Evolutionary conservation across 345 rosid species (phyloP).

Genomic region (Aethionema arabicum): DNA sequence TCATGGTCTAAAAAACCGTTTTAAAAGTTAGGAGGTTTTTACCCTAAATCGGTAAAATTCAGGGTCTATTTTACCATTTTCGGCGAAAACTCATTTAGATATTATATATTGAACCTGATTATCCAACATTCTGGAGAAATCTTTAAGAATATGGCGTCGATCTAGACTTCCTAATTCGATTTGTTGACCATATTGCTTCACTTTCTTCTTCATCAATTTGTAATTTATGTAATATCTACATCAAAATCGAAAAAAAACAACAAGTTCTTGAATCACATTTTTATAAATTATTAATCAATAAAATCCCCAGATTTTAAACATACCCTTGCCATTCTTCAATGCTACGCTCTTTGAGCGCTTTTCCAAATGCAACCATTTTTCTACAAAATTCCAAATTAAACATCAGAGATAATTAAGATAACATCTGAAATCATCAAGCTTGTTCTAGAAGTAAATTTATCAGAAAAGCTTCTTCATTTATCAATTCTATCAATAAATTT

Average conservation of each 20-base stretch:
- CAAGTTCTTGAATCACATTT: slow-evolving; percentile 2
- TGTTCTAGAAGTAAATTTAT: not conserved
- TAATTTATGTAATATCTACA: slow-evolving; percentile 85
- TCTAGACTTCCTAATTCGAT: slow-evolving; percentile 71
- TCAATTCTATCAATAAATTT: not conserved
- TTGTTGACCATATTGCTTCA: slow-evolving; percentile 70
- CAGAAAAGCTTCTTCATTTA: not conserved
- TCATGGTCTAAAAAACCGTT: no score
- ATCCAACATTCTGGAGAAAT: slow-evolving; percentile 95
- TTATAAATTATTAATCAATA: not conserved
- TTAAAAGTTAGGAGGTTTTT: no score
- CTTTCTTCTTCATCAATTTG: slow-evolving; percentile 92
- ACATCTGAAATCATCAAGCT: not conserved
- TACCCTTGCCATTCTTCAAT: slow-evolving; percentile 87
- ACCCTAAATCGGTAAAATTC: no score
- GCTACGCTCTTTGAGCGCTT: slow-evolving; percentile 33
- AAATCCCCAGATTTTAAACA: slow-evolving; percentile 26
- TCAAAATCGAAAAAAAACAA: not conserved
- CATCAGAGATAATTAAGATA: slow-evolving; percentile 13
- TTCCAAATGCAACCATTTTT: slow-evolving; percentile 39
- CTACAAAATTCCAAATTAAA: slow-evolving; percentile 12
- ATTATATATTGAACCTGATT: slow-evolving; percentile 47
- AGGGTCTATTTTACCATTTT: no score
- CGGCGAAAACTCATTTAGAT: no score
- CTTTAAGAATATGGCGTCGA: slow-evolving; percentile 85